phyloP scores from a whole-genome alignment of 2,329 filamentous ascomycete species.

The Botrytis medusae region DNA sequence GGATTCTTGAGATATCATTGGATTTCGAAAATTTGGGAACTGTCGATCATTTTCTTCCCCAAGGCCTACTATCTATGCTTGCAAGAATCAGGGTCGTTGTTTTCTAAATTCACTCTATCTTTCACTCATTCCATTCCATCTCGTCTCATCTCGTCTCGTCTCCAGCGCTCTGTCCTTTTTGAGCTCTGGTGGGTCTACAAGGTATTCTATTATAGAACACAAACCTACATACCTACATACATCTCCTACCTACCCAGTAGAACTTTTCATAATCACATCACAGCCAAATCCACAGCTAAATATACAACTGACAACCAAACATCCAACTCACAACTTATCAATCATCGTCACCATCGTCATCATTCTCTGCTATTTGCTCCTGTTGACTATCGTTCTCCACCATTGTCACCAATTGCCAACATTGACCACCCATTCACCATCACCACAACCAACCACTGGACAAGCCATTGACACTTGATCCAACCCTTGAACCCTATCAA shows the following conservation, averaged over 20 bases:
- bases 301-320: not conserved
- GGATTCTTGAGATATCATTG: constrained; percentile 1
- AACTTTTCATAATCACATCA: not conserved
- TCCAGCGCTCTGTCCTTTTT: not conserved
- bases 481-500: not conserved
- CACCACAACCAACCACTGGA: not conserved
- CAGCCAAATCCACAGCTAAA: not conserved
- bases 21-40: not conserved
- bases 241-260: not conserved
- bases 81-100: not conserved
- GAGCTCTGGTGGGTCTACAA: not conserved
- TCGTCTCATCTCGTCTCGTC: not conserved
- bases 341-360: not conserved
- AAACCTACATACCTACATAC: not conserved
- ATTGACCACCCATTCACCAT: not conserved
- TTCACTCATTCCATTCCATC: not conserved
- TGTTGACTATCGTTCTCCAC: not conserved
- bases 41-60: constrained; percentile 8
- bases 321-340: not conserved
- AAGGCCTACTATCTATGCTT: not conserved
- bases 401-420: not conserved
- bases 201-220: not conserved
- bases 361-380: not conserved
- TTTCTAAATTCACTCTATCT: not conserved
- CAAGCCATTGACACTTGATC: not conserved